Base-by-base conservation (phyloP, 805 yeast species). In the Priceomyces melissophilus region DNA sequence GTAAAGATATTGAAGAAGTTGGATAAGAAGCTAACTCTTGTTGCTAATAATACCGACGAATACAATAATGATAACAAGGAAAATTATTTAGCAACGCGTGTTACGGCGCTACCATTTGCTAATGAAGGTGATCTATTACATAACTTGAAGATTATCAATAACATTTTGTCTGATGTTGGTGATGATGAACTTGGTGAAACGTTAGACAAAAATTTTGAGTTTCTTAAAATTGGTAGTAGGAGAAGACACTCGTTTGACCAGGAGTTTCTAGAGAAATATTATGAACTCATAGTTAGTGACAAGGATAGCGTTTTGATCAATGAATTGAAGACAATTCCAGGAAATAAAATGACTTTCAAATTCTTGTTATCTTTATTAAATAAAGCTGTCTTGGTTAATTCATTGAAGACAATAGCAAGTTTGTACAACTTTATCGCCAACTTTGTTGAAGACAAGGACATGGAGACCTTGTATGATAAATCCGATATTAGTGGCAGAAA, bases 1-100 rank as follows among this genome's bases (percentile, higher is more conserved):
- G 76, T 81, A 40, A 90, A 90, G 66, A 91, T 91, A 48, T 69
- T 91, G 55, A 90, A 90, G 66, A 90, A 90, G 55, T 71, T 90
- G 52, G 97, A 91, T 61, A 91, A 91, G 67, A 88, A 88, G 59
- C 55, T 69, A 51, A 44, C 46, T 6, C 55, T 48, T 10, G 43
- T 55, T 38, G 54, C 58, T 41, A 49, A 56, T 34, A 35, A 17
- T 14, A 38, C 39, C 11, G 26, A 54, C 37, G 48, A 48, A 16
- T 54, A 66, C 42, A 61, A 68, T 12, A 55, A 46, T 42, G 54
- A 64, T 42, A 67, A 67, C 42, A 66, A 64, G 49, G 69, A 69
- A 40, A 52, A 55, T 11, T 69, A 69, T 47, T 65, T 88, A 41
- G 60, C 73, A 23, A 76, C 91, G 1, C 78, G 91, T 52, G 79